Percentiles rank a stretch among this genome's conserved stretches.
phyloP scores from a whole-genome alignment of 345 rosid species.

The Eucalyptus virginea region DNA sequence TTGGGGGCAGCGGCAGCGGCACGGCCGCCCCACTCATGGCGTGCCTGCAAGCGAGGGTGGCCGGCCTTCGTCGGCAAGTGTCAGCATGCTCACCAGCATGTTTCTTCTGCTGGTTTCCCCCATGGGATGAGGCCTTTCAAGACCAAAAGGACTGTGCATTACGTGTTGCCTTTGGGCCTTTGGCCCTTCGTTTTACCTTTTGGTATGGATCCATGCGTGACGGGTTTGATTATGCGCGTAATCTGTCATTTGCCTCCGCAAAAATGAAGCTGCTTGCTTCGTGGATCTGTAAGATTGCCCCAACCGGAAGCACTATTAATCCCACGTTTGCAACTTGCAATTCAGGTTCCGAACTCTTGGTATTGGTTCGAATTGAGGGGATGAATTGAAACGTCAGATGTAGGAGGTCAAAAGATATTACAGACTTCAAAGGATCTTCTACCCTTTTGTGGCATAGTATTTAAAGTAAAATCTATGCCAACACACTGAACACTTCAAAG shows the following conservation, averaged over 20 bases:
- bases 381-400: too few species aligned
- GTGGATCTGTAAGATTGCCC: background rate
- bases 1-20: background rate
- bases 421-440: too few species aligned
- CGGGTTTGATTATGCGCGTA: background rate
- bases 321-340: background rate
- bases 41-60: background rate
- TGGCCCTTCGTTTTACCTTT: background rate
- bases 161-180: background rate
- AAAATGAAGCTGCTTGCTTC: background rate
- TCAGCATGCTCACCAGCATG: background rate
- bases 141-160: background rate
- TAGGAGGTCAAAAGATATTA: background rate
- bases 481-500: background rate
- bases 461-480: background rate
- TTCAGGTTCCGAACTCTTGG: background rate
- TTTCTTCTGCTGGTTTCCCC: background rate
- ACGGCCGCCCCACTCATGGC: background rate
- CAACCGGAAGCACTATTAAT: background rate
- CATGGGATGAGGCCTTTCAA: background rate
- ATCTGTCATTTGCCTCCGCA: background rate
- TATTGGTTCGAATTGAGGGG: background rate
- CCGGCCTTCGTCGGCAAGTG: background rate
- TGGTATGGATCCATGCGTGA: background rate
- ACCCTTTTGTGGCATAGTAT: background rate